A percentile compares a stretch with the other conserved stretches of the same genome.
Conservation (phyloP, 2,329 filamentous ascomycete genomes). For the Neurospora crassa region DNA sequence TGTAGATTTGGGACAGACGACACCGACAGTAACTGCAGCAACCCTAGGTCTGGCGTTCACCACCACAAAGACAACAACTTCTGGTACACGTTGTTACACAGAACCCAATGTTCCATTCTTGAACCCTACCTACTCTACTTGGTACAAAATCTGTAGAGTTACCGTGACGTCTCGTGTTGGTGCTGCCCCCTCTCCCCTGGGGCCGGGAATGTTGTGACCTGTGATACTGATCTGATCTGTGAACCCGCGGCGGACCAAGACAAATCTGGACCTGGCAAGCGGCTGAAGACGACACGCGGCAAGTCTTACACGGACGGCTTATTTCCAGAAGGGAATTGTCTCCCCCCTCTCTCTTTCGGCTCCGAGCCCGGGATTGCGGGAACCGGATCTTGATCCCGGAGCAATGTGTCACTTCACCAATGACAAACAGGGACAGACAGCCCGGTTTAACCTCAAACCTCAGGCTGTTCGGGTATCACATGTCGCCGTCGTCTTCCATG, state of each 20-base stretch:
- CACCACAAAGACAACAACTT: not conserved
- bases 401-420: not conserved
- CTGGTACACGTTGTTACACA: not conserved
- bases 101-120: not conserved
- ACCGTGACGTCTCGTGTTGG: not conserved
- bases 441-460: not conserved
- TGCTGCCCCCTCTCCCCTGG: not conserved
- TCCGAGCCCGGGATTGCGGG: not conserved
- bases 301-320: not conserved
- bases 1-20: not conserved
- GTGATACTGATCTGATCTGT: not conserved
- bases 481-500: not conserved
- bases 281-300: not conserved
- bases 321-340: not conserved
- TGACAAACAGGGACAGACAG: not conserved
- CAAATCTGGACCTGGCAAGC: not conserved
- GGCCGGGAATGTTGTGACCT: not conserved
- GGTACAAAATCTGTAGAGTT: not conserved
- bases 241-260: not conserved
- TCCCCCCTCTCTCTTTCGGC: not conserved
- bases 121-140: not conserved
- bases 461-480: not conserved
- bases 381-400: not conserved
- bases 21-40: not conserved
- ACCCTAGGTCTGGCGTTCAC: not conserved